Evolutionary conservation across 1,139 yeast species (phyloP).

Genomic region (Magnusiomyces clavatus): DNA sequence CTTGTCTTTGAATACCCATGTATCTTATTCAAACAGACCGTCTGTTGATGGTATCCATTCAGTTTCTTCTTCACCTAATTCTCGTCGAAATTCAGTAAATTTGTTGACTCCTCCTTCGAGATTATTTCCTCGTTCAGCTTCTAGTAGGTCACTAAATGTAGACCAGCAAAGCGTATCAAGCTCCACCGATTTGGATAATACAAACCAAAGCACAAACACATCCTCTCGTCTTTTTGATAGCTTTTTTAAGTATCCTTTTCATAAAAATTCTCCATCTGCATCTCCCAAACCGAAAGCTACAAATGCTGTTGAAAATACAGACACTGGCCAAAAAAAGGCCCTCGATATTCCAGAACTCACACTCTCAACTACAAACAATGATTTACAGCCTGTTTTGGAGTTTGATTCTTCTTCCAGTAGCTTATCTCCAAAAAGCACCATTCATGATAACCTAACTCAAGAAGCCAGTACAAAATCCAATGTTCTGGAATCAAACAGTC

Average conservation of each 20-base stretch:
- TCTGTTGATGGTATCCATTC: background rate
- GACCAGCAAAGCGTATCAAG: too few species aligned
- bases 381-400: background rate
- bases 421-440: too few species aligned
- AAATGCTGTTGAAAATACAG: background rate
- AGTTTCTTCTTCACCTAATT: background rate
- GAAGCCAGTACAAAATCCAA: too few species aligned
- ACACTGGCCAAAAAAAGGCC: background rate
- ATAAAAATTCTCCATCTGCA: background rate
- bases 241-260: background rate
- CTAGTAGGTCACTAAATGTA: too few species aligned
- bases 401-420: too few species aligned
- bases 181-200: too few species aligned
- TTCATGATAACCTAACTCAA: too few species aligned
- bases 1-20: background rate
- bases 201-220: too few species aligned
- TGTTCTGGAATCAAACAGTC: too few species aligned
- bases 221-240: slow-evolving; percentile 1
- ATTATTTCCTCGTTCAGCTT: too few species aligned
- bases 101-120: background rate
- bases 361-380: background rate
- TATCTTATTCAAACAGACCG: background rate
- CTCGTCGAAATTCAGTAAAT: background rate
- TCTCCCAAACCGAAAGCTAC: background rate
- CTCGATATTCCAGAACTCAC: background rate